phyloP scores from a whole-genome alignment of 306 rosid genomes.

The Arachis hypogaea region DNA sequence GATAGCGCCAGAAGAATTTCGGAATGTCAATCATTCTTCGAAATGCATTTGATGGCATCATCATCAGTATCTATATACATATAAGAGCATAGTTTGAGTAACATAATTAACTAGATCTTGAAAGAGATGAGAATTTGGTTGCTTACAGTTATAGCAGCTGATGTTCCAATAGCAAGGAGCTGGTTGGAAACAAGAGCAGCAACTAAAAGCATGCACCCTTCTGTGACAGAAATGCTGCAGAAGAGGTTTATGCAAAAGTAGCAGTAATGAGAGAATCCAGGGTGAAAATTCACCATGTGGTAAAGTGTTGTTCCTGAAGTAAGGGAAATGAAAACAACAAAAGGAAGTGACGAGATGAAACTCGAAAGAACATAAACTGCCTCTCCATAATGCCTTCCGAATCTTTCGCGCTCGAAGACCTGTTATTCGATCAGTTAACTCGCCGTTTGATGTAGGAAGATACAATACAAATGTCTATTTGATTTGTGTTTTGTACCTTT shows the following conservation, averaged over 20 bases:
- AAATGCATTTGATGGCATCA: constrained; percentile 53
- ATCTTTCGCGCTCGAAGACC: constrained; percentile 57
- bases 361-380: constrained; percentile 54
- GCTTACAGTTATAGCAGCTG: constrained; percentile 51
- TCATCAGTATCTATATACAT: constrained; percentile 47
- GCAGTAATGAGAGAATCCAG: constrained; percentile 44
- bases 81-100: not conserved
- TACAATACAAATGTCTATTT: not conserved
- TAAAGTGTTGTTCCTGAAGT: constrained; percentile 52
- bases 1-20: constrained; percentile 59
- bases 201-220: constrained; percentile 42
- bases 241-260: constrained; percentile 56
- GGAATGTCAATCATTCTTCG: constrained; percentile 50
- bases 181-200: constrained; percentile 51
- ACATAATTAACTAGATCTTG: not conserved
- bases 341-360: constrained; percentile 53
- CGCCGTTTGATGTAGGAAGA: not conserved
- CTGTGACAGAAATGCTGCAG: constrained; percentile 46
- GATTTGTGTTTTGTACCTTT: constrained; percentile 51
- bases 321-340: constrained; percentile 44
- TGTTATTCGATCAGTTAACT: constrained; percentile 15
- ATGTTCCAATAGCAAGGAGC: constrained; percentile 44
- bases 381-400: constrained; percentile 53
- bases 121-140: not conserved
- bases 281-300: constrained; percentile 56